Evolutionary conservation across 768 basidiomycete genomes (phyloP).

Genomic region (Psilocybe subaeruginosa): DNA sequence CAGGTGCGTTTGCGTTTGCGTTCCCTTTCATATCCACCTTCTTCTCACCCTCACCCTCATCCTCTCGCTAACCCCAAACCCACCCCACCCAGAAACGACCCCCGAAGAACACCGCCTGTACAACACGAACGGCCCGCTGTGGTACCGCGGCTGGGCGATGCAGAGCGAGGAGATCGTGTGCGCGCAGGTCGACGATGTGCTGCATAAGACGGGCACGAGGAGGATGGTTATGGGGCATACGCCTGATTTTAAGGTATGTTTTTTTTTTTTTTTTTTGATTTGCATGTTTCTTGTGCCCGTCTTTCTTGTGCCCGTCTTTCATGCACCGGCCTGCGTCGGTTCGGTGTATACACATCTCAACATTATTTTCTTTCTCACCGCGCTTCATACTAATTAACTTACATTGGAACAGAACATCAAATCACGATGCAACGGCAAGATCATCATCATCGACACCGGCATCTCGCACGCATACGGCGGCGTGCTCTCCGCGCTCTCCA

Average conservation of each 20-base stretch:
- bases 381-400: background rate
- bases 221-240: slow-evolving; percentile 98
- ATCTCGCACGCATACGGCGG: slow-evolving; percentile 98
- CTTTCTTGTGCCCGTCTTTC: too few relatives aligned
- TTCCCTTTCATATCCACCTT: too few relatives aligned
- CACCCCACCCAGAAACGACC: slow-evolving; percentile 62
- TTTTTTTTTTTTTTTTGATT: too few relatives aligned
- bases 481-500: slow-evolving; percentile 83
- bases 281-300: too few relatives aligned
- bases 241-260: slow-evolving; percentile 74
- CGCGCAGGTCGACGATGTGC: slow-evolving; percentile 66
- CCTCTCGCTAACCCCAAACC: background rate
- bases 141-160: slow-evolving; percentile 95
- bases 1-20: slow-evolving; percentile 28
- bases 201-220: slow-evolving; percentile 76
- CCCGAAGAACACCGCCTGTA: slow-evolving; percentile 74
- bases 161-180: slow-evolving; percentile 74
- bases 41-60: too few relatives aligned
- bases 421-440: slow-evolving; percentile 85
- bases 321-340: background rate
- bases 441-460: slow-evolving; percentile 97
- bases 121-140: slow-evolving; percentile 78
- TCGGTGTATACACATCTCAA: background rate
- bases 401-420: slow-evolving; percentile 61
- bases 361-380: background rate